Evolutionary conservation across 2,329 filamentous ascomycete genomes (phyloP).

Genomic region (Alternaria gansuensis): DNA sequence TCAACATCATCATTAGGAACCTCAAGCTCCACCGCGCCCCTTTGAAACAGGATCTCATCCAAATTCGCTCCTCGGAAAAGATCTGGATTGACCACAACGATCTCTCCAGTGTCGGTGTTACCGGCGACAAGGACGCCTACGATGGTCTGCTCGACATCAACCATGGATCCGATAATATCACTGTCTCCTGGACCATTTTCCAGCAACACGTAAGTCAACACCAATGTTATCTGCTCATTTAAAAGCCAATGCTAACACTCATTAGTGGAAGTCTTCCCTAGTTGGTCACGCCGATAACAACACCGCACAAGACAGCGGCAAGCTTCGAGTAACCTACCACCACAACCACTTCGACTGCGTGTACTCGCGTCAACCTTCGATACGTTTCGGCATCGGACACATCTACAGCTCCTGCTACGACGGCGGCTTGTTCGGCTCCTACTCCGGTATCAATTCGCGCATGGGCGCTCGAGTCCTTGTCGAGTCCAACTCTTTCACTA

Average conservation of each 20-base stretch:
- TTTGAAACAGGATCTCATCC: slow-evolving; percentile 66
- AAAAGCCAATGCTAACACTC: slow-evolving; percentile 15
- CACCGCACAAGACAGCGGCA: slow-evolving; percentile 62
- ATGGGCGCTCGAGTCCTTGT: slow-evolving; percentile 57
- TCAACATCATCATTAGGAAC: slow-evolving; percentile 71
- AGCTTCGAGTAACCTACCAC: slow-evolving; percentile 70
- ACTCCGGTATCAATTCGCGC: slow-evolving; percentile 56
- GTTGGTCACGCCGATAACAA: slow-evolving; percentile 56
- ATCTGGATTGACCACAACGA: slow-evolving; percentile 72
- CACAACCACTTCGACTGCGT: slow-evolving; percentile 73
- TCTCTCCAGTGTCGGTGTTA: slow-evolving; percentile 63
- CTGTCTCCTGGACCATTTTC: slow-evolving; percentile 62
- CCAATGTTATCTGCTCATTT: not conserved
- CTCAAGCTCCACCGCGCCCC: slow-evolving; percentile 67
- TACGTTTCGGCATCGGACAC: slow-evolving; percentile 73
- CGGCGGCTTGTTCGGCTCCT: slow-evolving; percentile 52
- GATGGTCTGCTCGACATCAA: slow-evolving; percentile 65
- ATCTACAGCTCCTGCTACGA: slow-evolving; percentile 62
- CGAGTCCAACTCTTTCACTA: slow-evolving; percentile 63
- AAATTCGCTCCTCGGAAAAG: slow-evolving; percentile 65
- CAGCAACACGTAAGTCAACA: slow-evolving; percentile 60
- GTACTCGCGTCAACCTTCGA: slow-evolving; percentile 69
- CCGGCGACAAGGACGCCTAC: slow-evolving; percentile 45
- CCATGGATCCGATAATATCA: slow-evolving; percentile 69
- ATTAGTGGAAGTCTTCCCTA: slow-evolving; percentile 66